Evolutionary conservation across 345 rosid species (phyloP), one percentile per base, ranked within the genome.

Genomic region (Brassica juncea): DNA sequence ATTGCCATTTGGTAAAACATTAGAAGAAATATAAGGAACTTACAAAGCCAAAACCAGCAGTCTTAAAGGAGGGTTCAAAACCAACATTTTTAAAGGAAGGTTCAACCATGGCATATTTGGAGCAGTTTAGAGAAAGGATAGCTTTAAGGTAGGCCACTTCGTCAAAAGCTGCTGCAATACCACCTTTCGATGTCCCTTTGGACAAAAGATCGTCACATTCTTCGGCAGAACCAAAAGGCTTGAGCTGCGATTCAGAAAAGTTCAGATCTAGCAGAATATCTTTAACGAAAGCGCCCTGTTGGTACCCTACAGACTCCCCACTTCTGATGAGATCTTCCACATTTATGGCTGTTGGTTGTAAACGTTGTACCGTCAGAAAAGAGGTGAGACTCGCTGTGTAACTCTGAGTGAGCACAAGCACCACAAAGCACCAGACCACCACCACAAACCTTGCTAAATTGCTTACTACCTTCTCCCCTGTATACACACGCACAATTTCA

Each of bases 1-100:
- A 19, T 19, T 19, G 19, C 19, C 19, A 19, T 19, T 19, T 19
- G 19, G 19, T 19, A 34, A 34, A 34, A 34, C 37, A 34, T 34
- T 34, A 34, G 19, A 39, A 32, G 5, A 4, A 34, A 14, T 37
- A 49, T 0, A 44, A 8, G 0, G 37, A 47, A 83, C 87, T 82
- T 34, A 83, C 89, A 82, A 85, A 83, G 44, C 84, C 88, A 72
- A 87, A 87, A 23, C 89, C 86, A 16, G 72, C 82, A 28, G 86
- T 77, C 19, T 28, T 72, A 21, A 69, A 44, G 3, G 5, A 37
- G 16, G 57, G 57, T n/a, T n/a, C 86, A 72, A 87, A 87, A 28
- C 89, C 85, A 16, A 61, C 82, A 57, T 85, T 78, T n/a, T 28
- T 72, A 28, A 70, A 44, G 1, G 4, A 37, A 23, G 79, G 74